A percentile compares a stretch with the other conserved stretches of the same genome.
Conservation (phyloP, 75 land plant species). For the Selaginella tamariscina region DNA sequence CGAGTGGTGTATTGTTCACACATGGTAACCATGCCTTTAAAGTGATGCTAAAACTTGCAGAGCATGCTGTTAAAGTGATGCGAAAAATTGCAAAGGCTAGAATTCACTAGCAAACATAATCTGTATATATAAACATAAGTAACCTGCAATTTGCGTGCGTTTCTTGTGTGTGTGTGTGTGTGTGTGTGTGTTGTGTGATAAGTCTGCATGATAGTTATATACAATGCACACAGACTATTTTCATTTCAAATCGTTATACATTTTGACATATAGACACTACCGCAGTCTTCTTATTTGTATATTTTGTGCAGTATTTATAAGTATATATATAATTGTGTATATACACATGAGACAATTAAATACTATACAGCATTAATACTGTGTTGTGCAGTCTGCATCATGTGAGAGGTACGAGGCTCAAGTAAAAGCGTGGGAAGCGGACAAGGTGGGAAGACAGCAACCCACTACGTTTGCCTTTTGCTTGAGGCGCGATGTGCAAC, state of each 20-base stretch:
- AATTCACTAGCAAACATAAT: too few relatives aligned
- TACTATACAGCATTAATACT: too few relatives aligned
- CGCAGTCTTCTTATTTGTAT: neutral
- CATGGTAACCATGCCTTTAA: neutral
- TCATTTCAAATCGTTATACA: neutral
- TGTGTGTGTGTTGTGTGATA: too few relatives aligned
- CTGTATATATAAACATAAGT: too few relatives aligned
- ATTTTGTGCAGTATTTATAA: slow-evolving; percentile 2
- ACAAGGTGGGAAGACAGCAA: slow-evolving; percentile 25
- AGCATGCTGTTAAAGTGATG: neutral
- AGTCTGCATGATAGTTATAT: too few relatives aligned
- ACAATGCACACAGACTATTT: neutral
- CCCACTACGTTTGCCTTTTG: slow-evolving; percentile 93
- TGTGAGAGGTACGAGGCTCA: slow-evolving; percentile 83
- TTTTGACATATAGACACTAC: neutral
- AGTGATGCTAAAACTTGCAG: neutral
- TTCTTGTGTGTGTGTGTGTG: too few relatives aligned
- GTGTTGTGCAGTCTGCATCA: slow-evolving; percentile 52
- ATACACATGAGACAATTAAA: too few relatives aligned
- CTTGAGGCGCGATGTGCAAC: too few relatives aligned
- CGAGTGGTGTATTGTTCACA: neutral
- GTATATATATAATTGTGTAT: too few relatives aligned
- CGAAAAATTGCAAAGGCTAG: too few relatives aligned
- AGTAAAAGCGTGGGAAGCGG: slow-evolving; percentile 56
- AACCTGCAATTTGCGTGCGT: too few relatives aligned